Evolutionary conservation across 83 land plant genomes (phyloP), one percentile per base, ranked within the genome.

Genomic region (Diphasiastrum complanatum): DNA sequence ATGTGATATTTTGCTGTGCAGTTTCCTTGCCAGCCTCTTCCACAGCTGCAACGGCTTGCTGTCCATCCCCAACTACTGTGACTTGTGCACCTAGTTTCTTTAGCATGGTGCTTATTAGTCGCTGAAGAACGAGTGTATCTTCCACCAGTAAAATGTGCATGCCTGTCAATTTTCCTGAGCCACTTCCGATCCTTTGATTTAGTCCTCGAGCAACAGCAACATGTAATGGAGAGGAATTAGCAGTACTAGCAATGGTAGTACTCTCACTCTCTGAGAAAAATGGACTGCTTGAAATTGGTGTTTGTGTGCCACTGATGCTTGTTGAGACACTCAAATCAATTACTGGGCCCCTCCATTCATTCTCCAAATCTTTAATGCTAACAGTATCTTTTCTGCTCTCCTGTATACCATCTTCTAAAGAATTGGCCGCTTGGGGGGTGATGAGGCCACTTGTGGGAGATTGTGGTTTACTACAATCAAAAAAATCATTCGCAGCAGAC

Each of bases 271-370:
- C 59, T 24, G 59, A 35, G 6, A 55, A 35, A 30, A 55, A 55
- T 6, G 59, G 35, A 30, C 59, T 27, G 26, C 59, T 32, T 6
- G 59, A n/a, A 26, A 27, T 20, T 14, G 18, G 45, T 18, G 12
- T 41, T 41, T 11, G 28, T 55, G 20, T 11, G 6, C 35, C 35
- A 27, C 34, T 55, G n/a, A 27, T 16, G 11, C 31, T 55, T 11
- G 59, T 55, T 12, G 34, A 35, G 14, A 55, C 16, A 8, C 35
- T 24, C 27, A 55, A 12, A 27, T 55, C 59, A 26, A 55, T 55
- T 5, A 55, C 59, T 11, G 59, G 59, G 16, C 59, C 59, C 16
- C 59, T 55, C 59, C 59, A 55, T 19, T 55, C 59, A 30, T 55
- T 32, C 59, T 55, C 59, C 14, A 55, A 27, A 14, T 55, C 59